Percentiles rank a stretch among this genome's conserved stretches.
Evolutionary conservation across 192 early-diverging fungal species (phyloP).

Genomic region (Coemansia sp.): DNA sequence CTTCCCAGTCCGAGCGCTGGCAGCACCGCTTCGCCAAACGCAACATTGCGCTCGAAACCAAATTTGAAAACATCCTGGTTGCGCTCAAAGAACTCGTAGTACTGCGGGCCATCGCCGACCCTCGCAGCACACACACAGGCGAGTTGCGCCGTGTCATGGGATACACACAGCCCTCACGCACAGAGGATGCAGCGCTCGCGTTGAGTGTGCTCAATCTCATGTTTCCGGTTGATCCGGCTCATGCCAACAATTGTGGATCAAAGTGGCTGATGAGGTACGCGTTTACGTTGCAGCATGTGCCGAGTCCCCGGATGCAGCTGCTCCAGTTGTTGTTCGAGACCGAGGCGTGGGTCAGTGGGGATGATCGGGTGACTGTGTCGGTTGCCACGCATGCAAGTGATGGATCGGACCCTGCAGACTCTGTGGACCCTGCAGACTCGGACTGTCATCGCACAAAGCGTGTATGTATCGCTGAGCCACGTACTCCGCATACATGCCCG

Average conservation of each 20-base stretch:
- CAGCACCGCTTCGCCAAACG: conserved; percentile 47
- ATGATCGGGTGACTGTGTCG: conserved; percentile 14
- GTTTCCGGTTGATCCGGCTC: conserved; percentile 34
- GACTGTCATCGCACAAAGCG: neutral
- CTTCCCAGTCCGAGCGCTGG: conserved; percentile 48
- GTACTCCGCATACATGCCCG: conserved; percentile 22
- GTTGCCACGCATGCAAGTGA: neutral
- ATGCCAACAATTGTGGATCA: neutral
- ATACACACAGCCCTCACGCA: neutral
- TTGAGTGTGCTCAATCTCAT: conserved; percentile 45
- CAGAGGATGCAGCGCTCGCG: conserved; percentile 21
- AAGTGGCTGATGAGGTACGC: conserved; percentile 25
- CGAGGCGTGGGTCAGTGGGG: conserved; percentile 41
- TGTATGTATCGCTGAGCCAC: neutral
- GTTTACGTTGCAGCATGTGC: conserved; percentile 34
- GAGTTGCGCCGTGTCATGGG: conserved; percentile 15
- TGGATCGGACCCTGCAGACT: neutral
- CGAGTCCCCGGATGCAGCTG: conserved; percentile 40
- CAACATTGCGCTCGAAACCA: conserved; percentile 38
- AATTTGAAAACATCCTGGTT: conserved; percentile 48
- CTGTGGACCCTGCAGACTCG: neutral
- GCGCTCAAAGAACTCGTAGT: conserved; percentile 48
- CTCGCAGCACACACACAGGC: conserved; percentile 5
- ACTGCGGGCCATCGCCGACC: conserved; percentile 21
- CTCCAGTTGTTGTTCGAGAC: conserved; percentile 41